phyloP scores from a whole-genome alignment of 192 early-diverging fungal genomes.

The Spinellus fusiger region DNA sequence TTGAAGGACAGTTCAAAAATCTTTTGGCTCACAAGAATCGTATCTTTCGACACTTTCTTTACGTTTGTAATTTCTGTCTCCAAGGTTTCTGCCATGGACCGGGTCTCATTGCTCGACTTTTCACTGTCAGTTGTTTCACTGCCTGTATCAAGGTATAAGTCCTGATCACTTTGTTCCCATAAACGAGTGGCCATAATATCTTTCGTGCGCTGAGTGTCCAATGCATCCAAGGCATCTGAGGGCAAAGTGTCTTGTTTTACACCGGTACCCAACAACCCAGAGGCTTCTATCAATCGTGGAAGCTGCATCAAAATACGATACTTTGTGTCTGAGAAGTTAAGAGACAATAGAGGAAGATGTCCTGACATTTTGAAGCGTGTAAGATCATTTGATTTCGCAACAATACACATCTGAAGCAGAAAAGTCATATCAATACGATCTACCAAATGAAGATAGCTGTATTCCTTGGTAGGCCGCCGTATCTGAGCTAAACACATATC shows the following conservation, averaged over 20 bases:
- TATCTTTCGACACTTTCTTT: not conserved
- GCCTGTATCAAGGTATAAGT: constrained; percentile 25
- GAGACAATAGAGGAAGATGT: constrained; percentile 72
- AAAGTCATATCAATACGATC: constrained; percentile 85
- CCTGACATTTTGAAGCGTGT: constrained; percentile 74
- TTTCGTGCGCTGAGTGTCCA: constrained; percentile 4
- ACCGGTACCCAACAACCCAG: constrained; percentile 21
- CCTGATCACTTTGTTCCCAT: constrained; percentile 14
- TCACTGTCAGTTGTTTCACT: constrained; percentile 25
- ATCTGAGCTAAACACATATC: constrained; percentile 67
- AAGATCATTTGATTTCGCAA: constrained; percentile 69
- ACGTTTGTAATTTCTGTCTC: constrained; percentile 34
- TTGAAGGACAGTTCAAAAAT: constrained; percentile 59
- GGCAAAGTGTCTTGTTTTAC: not conserved
- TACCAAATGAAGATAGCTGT: constrained; percentile 68
- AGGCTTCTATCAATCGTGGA: constrained; percentile 57
- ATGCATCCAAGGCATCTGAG: constrained; percentile 3
- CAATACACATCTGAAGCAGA: constrained; percentile 76
- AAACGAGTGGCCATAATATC: constrained; percentile 15
- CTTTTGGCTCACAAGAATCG: constrained; percentile 28
- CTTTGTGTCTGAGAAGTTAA: constrained; percentile 92
- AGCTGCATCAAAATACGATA: constrained; percentile 79
- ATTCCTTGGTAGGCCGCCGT: constrained; percentile 42
- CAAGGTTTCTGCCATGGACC: constrained; percentile 46
- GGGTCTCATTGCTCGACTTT: constrained; percentile 24